A percentile compares a stretch with the other conserved stretches of the same genome.
These are phyloP conservation scores for Aureobasidium sp. DNA, from an alignment of 2,329 filamentous ascomycete species.

Conservation along the genomic window DNA sequence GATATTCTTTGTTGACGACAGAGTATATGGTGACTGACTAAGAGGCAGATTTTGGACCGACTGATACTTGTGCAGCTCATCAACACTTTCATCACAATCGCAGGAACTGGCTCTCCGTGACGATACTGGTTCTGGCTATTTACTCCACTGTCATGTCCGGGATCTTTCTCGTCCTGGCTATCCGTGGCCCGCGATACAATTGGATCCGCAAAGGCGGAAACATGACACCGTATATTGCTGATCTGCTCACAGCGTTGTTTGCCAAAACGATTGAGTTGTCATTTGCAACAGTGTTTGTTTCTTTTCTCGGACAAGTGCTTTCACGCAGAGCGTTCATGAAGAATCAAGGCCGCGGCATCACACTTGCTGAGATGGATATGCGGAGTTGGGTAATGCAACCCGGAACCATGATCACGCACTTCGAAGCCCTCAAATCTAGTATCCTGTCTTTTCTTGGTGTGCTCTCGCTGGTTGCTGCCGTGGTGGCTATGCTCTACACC, in stretches of 20 bases:
- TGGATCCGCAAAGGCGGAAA: constrained; percentile 47
- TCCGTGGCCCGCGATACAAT: constrained; percentile 55
- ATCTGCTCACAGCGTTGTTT: constrained; percentile 59
- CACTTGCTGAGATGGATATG: constrained; percentile 71
- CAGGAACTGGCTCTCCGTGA: constrained; percentile 40
- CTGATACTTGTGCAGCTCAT: constrained; percentile 31
- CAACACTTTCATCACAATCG: constrained; percentile 33
- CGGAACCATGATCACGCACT: constrained; percentile 65
- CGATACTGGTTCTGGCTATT: constrained; percentile 34
- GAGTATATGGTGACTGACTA: background rate
- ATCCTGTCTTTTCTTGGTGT: constrained; percentile 57
- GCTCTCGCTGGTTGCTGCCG: constrained; percentile 56
- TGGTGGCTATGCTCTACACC: constrained; percentile 66
- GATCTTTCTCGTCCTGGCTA: constrained; percentile 58
- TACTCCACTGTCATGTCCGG: constrained; percentile 60
- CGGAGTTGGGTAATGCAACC: constrained; percentile 55
- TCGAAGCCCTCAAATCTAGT: constrained; percentile 57
- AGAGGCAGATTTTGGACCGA: constrained; percentile 26
- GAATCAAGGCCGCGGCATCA: constrained; percentile 49
- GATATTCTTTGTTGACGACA: background rate
- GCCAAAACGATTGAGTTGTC: constrained; percentile 73
- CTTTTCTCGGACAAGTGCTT: constrained; percentile 66
- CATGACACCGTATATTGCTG: constrained; percentile 57
- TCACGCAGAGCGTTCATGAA: constrained; percentile 61
- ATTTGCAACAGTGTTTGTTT: constrained; percentile 70